Evolutionary conservation across 805 yeast genomes (phyloP).

Genomic region (Tetrapisispora phaffii): DNA sequence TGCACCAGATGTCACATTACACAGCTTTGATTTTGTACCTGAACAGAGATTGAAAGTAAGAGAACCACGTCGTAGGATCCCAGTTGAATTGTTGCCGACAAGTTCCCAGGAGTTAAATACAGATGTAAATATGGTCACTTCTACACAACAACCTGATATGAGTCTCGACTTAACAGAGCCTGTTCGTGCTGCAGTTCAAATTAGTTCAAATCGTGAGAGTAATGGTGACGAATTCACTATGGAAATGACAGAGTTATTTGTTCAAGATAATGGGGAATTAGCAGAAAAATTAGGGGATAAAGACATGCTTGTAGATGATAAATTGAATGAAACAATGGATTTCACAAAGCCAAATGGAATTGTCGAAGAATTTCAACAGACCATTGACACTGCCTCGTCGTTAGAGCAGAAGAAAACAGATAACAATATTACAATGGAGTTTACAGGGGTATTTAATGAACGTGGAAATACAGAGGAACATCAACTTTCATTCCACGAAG

Average conservation of each 20-base stretch:
- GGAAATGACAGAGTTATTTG: slow-evolving; percentile 5
- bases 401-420: not conserved
- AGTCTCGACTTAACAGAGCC: not conserved
- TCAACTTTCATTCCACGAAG: not conserved
- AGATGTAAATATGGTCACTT: slow-evolving; percentile 5
- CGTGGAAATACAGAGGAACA: too few species aligned
- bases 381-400: not conserved
- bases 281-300: slow-evolving; percentile 12
- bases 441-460: slow-evolving; percentile 4
- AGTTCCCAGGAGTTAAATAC: not conserved
- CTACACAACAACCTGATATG: slow-evolving; percentile 6
- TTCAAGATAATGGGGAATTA: slow-evolving; percentile 8
- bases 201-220: not conserved
- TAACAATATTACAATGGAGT: slow-evolving; percentile 9
- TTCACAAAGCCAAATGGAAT: slow-evolving; percentile 2
- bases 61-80: slow-evolving; percentile 16
- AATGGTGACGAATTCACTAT: slow-evolving; percentile 1
- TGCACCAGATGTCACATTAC: slow-evolving; percentile 65
- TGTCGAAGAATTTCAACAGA: not conserved
- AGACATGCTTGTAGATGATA: not conserved
- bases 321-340: slow-evolving; percentile 9
- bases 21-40: slow-evolving; percentile 39
- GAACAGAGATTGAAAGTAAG: slow-evolving; percentile 8
- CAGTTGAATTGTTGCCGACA: not conserved
- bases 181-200: not conserved